phyloP scores from a whole-genome alignment of 1,284 basidiomycete species.

The Trichosporon sp. region DNA sequence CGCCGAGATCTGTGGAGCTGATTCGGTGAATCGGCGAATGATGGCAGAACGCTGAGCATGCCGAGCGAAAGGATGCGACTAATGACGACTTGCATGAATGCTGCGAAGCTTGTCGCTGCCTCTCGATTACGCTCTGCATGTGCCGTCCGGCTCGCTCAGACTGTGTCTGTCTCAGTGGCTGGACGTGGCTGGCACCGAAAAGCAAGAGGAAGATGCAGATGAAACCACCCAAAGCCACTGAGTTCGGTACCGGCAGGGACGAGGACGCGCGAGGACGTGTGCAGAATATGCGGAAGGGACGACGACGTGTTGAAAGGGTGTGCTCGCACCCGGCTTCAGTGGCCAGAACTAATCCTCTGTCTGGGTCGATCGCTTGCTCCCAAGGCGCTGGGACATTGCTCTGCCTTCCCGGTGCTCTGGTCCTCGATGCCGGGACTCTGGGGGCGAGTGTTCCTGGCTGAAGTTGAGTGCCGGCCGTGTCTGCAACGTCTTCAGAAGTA shows the following conservation, averaged over 20 bases:
- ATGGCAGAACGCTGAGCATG: too few species aligned
- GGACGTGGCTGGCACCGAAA: not conserved
- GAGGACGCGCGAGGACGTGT: not conserved
- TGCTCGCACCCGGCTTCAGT: not conserved
- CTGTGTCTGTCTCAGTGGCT: not conserved
- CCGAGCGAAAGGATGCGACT: not conserved
- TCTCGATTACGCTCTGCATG: not conserved
- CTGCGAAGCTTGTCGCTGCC: not conserved
- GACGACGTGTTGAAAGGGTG: not conserved
- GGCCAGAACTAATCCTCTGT: not conserved
- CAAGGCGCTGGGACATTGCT: not conserved
- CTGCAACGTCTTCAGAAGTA: not conserved
- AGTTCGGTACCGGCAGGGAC: too few species aligned
- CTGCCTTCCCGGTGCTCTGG: too few species aligned
- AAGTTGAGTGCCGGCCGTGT: too few species aligned
- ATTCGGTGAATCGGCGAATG: too few species aligned
- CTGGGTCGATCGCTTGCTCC: not conserved
- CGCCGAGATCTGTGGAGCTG: not conserved
- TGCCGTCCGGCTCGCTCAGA: too few species aligned
- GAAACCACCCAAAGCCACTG: not conserved
- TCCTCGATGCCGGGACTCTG: not conserved
- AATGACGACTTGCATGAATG: not conserved
- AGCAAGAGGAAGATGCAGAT: not conserved
- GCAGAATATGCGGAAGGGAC: not conserved
- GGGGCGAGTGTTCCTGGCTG: not conserved